A percentile compares a stretch with the other conserved stretches of the same genome.
Conservation (phyloP, 768 basidiomycete genomes). For the Lyophyllum shimeji region DNA sequence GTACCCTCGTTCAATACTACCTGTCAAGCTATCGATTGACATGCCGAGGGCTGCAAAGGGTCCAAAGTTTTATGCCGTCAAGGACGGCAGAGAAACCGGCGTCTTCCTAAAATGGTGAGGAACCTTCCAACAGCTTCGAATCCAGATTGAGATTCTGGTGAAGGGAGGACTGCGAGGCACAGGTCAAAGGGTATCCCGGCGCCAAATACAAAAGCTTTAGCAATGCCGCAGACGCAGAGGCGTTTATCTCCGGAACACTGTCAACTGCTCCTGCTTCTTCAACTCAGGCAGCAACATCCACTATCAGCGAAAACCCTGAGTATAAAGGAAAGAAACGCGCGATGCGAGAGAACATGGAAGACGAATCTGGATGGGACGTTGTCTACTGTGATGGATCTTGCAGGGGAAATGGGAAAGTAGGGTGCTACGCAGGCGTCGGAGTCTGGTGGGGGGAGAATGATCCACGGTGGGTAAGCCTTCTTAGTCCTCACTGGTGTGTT, state of each 20-base stretch:
- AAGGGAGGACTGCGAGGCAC: constrained; percentile 73
- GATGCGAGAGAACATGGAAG: constrained; percentile 23
- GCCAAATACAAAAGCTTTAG: constrained; percentile 71
- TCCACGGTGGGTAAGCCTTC: constrained; percentile 43
- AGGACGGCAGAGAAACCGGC: constrained; percentile 59
- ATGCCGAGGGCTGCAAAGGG: constrained; percentile 33
- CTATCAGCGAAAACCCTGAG: background rate
- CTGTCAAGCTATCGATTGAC: background rate
- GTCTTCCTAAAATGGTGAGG: constrained; percentile 70
- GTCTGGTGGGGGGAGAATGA: constrained; percentile 85
- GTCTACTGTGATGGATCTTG: constrained; percentile 92
- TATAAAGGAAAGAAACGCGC: constrained; percentile 35
- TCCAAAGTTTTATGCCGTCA: constrained; percentile 70
- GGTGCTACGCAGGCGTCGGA: constrained; percentile 77
- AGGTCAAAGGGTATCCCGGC: constrained; percentile 62
- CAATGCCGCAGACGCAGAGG: constrained; percentile 54
- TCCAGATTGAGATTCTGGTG: background rate
- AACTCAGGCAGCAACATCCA: background rate
- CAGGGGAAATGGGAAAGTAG: constrained; percentile 71
- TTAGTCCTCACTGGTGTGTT: background rate
- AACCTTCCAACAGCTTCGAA: constrained; percentile 4
- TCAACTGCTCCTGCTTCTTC: background rate
- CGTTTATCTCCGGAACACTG: constrained; percentile 39
- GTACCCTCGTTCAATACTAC: background rate
- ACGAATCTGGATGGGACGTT: constrained; percentile 38